phyloP scores from a whole-genome alignment of 163 green algal genomes.

The Coccomyxa subellipsoidea region DNA sequence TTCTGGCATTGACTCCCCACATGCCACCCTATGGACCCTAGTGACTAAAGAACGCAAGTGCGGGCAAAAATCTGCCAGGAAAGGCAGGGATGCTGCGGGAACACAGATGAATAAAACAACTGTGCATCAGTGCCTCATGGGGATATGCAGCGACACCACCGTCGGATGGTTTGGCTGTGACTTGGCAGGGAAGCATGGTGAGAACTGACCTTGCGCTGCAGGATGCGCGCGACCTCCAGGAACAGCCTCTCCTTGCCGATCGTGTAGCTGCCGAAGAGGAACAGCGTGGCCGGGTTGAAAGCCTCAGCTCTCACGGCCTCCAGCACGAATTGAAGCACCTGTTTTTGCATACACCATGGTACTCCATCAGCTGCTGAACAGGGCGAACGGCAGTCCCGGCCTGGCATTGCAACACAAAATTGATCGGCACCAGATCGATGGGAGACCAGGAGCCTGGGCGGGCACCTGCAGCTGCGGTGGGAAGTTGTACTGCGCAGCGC shows the following conservation, averaged over 20 bases:
- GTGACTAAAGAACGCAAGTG: no score
- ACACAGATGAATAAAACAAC: no score
- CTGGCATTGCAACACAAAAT: neutral
- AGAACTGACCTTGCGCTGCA: conserved; percentile 47
- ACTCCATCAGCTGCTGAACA: neutral
- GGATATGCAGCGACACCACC: no score
- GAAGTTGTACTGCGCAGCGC: conserved; percentile 55
- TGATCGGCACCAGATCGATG: no score
- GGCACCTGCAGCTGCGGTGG: conserved; percentile 56
- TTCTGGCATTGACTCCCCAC: no score
- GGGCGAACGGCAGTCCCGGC: no score
- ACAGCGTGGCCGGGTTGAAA: conserved; percentile 53
- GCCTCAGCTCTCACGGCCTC: conserved; percentile 52
- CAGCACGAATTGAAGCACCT: conserved; percentile 44
- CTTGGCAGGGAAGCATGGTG: neutral
- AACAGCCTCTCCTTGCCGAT: conserved; percentile 93
- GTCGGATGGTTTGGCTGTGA: neutral
- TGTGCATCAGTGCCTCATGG: no score
- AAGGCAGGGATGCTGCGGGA: no score
- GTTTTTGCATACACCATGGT: neutral
- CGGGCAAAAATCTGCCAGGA: no score
- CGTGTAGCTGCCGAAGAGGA: conserved; percentile 73
- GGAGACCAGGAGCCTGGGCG: neutral
- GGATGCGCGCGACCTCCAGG: conserved; percentile 59
- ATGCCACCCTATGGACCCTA: no score